These are phyloP conservation scores for Ilex paraguariensis DNA, from an alignment of 305 asterid species.

Conservation along the genomic window DNA sequence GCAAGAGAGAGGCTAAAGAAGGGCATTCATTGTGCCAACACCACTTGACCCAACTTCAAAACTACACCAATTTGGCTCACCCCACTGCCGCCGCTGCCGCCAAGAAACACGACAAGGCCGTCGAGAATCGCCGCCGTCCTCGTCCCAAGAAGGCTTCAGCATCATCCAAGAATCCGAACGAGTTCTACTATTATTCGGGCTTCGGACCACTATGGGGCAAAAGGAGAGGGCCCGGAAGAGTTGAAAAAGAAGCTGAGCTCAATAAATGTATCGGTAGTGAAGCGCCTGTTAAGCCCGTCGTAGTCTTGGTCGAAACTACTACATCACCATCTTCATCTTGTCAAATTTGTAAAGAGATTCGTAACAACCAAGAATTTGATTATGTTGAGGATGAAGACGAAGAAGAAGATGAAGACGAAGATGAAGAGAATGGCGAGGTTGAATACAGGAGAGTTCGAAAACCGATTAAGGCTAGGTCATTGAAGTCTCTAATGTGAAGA, in stretches of 20 bases:
- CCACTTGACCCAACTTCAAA: conserved; percentile 26
- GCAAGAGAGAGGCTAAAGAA: conserved; percentile 29
- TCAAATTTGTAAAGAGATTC: no score
- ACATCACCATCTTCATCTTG: no score
- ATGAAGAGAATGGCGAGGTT: conserved; percentile 13
- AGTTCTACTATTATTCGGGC: conserved; percentile 62
- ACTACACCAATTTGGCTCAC: conserved; percentile 16
- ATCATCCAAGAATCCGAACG: conserved; percentile 26
- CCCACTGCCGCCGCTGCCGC: not conserved
- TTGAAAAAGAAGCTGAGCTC: not conserved
- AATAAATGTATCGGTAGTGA: no score
- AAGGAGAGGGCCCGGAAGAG: conserved; percentile 31
- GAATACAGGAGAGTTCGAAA: conserved; percentile 53
- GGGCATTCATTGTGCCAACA: conserved; percentile 46
- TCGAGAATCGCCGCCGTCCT: conserved; percentile 22
- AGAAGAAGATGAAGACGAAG: conserved; percentile 27
- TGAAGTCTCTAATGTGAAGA: conserved; percentile 54
- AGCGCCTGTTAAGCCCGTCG: no score
- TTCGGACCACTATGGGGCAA: conserved; percentile 72
- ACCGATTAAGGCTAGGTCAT: conserved; percentile 68
- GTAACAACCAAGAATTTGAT: no score
- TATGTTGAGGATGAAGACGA: conserved; percentile 18
- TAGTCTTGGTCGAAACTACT: no score
- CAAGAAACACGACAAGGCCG: conserved; percentile 18
- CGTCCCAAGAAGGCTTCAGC: conserved; percentile 29